A percentile compares a stretch with the other conserved stretches of the same genome.
Evolutionary conservation across 768 basidiomycete species (phyloP).

Genomic region (Pleurotus cornucopiae): DNA sequence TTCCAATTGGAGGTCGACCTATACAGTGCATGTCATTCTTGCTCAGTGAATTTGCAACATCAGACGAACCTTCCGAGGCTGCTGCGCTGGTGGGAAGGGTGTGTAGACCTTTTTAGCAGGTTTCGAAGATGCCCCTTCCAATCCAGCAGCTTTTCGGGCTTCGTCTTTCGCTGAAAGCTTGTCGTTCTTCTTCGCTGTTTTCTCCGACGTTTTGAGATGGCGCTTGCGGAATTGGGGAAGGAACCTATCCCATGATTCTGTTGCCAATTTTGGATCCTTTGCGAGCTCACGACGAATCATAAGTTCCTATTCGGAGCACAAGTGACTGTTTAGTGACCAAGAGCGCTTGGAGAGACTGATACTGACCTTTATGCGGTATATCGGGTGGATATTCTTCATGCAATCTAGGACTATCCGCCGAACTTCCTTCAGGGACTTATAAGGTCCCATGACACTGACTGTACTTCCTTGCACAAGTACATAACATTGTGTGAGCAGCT

Average conservation of each 20-base stretch:
- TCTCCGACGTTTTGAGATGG: constrained; percentile 91
- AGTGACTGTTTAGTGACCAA: constrained; percentile 4
- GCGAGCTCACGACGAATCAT: constrained; percentile 98
- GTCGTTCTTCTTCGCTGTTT: constrained; percentile 89
- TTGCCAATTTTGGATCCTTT: constrained; percentile 94
- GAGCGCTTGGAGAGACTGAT: neutral
- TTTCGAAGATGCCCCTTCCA: constrained; percentile 46
- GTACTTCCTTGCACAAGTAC: constrained; percentile 98
- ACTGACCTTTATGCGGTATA: constrained; percentile 92
- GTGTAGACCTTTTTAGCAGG: constrained; percentile 89
- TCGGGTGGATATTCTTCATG: constrained; percentile 99
- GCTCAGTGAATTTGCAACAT: neutral
- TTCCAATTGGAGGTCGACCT: constrained; percentile 93
- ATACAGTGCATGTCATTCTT: neutral
- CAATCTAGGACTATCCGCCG: constrained; percentile 95
- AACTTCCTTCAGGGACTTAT: constrained; percentile 94
- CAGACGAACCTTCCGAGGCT: constrained; percentile 77
- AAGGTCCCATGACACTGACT: constrained; percentile 96
- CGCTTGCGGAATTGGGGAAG: constrained; percentile 92
- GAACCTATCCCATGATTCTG: constrained; percentile 96
- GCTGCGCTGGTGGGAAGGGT: constrained; percentile 96
- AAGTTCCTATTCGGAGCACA: constrained; percentile 60
- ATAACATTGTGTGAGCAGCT: constrained; percentile 93
- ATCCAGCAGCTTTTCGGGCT: constrained; percentile 63
- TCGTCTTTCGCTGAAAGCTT: constrained; percentile 53